Evolutionary conservation across 2,329 filamentous ascomycete species (phyloP).

Genomic region (Microdochium paspali): DNA sequence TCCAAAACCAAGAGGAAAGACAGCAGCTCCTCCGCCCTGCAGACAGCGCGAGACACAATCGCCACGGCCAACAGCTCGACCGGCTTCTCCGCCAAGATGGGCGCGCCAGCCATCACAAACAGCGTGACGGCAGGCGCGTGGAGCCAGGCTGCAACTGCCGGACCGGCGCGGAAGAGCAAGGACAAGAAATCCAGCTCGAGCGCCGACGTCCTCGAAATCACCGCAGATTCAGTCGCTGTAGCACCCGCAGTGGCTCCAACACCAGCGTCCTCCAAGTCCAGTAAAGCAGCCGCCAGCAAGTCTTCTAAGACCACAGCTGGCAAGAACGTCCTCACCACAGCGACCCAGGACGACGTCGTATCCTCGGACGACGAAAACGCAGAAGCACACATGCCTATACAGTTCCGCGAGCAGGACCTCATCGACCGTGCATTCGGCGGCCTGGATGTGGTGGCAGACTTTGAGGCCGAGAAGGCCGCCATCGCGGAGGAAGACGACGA

Average conservation of each 20-base stretch:
- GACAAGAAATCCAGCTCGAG: conserved; percentile 9
- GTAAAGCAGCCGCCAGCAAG: too few relatives aligned
- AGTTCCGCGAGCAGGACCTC: conserved; percentile 54
- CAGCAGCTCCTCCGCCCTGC: conserved; percentile 23
- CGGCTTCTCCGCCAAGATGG: conserved; percentile 4
- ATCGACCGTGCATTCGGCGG: conserved; percentile 82
- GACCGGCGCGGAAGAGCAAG: conserved; percentile 13
- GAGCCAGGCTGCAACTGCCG: conserved; percentile 13
- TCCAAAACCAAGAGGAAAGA: conserved; percentile 9
- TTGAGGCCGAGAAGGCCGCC: conserved; percentile 69
- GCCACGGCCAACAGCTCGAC: conserved; percentile 15
- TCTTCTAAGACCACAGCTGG: conserved; percentile 7
- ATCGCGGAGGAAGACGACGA: conserved; percentile 69
- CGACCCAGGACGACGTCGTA: conserved; percentile 13
- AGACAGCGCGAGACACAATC: conserved; percentile 25
- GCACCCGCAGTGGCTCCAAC: conserved; percentile 10
- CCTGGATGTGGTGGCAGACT: conserved; percentile 73
- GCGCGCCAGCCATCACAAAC: conserved; percentile 6
- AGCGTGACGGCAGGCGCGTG: conserved; percentile 18
- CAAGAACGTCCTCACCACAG: conserved; percentile 7
- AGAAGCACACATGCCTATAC: conserved; percentile 43
- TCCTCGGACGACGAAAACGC: conserved; percentile 23
- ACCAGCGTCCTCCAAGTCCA: conserved; percentile 14
- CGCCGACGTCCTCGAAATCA: conserved; percentile 17
- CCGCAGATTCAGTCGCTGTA: conserved; percentile 15